phyloP scores from a whole-genome alignment of 164 flowering plant genomes.

The Nymphaea colorata region DNA sequence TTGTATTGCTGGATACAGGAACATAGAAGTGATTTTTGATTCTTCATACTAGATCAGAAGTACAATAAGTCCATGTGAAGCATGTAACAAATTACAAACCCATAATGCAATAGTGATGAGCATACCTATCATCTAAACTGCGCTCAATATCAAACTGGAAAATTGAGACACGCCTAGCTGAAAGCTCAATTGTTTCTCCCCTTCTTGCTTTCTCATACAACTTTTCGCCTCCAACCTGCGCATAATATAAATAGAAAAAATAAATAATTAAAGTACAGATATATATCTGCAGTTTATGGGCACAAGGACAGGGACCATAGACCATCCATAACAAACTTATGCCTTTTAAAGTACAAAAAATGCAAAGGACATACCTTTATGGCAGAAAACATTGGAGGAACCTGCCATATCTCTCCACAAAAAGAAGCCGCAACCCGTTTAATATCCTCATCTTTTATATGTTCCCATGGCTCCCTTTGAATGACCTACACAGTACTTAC shows the following conservation, averaged over 20 bases:
- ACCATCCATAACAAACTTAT: too few relatives aligned
- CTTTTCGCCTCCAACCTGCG: constrained; percentile 91
- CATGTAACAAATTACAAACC: too few relatives aligned
- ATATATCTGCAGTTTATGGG: not conserved
- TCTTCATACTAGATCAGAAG: too few relatives aligned
- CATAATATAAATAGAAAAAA: not conserved
- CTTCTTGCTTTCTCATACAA: constrained; percentile 98
- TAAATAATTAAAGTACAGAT: not conserved
- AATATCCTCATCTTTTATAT: constrained; percentile 82
- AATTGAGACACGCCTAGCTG: constrained; percentile 80
- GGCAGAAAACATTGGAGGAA: constrained; percentile 99
- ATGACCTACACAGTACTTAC: constrained; percentile 43
- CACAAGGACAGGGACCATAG: too few relatives aligned
- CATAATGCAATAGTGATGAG: not conserved
- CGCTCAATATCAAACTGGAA: constrained; percentile 87
- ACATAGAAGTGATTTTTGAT: too few relatives aligned
- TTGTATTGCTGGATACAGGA: too few relatives aligned
- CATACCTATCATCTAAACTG: constrained; percentile 83
- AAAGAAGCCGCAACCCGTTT: constrained; percentile 65
- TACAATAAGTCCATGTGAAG: too few relatives aligned
- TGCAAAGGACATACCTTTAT: constrained; percentile 57
- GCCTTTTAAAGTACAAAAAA: not conserved
- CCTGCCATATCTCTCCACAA: constrained; percentile 95
- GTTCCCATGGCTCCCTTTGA: constrained; percentile 99
- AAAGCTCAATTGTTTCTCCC: constrained; percentile 88